phyloP scores from a whole-genome alignment of 1,284 basidiomycete genomes.

The Microbotryum saponariae region DNA sequence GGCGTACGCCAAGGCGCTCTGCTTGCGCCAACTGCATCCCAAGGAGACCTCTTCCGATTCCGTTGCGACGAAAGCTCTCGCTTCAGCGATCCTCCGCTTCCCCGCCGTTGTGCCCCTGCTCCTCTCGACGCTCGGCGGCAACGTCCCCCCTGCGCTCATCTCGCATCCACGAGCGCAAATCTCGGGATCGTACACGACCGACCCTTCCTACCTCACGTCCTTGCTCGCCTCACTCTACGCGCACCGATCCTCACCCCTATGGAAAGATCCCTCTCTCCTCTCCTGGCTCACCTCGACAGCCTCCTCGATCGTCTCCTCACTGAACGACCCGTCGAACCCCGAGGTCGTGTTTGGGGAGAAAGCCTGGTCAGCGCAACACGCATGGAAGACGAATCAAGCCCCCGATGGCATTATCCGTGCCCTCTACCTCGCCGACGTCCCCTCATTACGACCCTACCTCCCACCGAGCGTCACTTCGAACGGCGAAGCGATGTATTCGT shows the following conservation, averaged over 20 bases:
- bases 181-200: conserved; percentile 12
- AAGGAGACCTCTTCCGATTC: conserved; percentile 50
- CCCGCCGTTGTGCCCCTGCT: conserved; percentile 70
- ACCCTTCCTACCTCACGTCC: conserved; percentile 43
- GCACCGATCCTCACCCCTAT: conserved; percentile 62
- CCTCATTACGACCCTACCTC: conserved; percentile 30
- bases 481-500: conserved; percentile 26
- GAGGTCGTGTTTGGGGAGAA: conserved; percentile 28
- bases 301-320: not conserved
- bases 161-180: conserved; percentile 43
- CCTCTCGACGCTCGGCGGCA: conserved; percentile 70
- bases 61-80: conserved; percentile 58
- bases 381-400: conserved; percentile 6
- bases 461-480: conserved; percentile 22
- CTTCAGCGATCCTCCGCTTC: conserved; percentile 64
- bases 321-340: conserved; percentile 19
- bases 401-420: conserved; percentile 30
- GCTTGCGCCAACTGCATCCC: conserved; percentile 52
- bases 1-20: conserved; percentile 66
- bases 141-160: conserved; percentile 54
- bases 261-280: conserved; percentile 63
- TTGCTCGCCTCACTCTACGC: conserved; percentile 79
- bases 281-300: conserved; percentile 55
- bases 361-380: conserved; percentile 9
- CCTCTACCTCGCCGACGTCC: conserved; percentile 28